Base-by-base conservation (phyloP, 805 yeast species). In the Myxozyma geophila region DNA sequence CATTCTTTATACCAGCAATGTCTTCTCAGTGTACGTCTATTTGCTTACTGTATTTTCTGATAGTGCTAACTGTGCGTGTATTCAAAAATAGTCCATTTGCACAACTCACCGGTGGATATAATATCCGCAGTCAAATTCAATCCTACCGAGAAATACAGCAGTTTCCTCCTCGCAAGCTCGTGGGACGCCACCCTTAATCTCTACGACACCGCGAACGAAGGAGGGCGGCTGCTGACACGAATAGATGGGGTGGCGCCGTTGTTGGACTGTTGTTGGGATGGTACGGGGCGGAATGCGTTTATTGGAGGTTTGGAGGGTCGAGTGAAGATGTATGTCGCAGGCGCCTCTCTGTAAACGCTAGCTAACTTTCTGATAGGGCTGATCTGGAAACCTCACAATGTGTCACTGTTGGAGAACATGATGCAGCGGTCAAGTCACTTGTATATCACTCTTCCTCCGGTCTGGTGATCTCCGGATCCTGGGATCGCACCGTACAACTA, bases 181-280 rank as follows among this genome's bases (percentile, higher is more conserved):
- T 87, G 91, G 90, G 89, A 85, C 67, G 81, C 83, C 2, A 70
- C 77, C 2, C 70, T 85, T 0, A 70, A 78, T 4, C 72, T 84
- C 2, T 85, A 80, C 70, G 80, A 80, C 63, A 72, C 77, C 0
- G 72, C 73, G 28, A 58, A 66, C 2, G 66, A 70, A 10, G 64
- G 66, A 23, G 62, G 62, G 9, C 48, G 59, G 5, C 54, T 66
- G 47, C 58, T 68, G 19, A 55, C 64, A n/a, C 60, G 64, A 13
- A 58, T 63, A 50, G 71, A 62, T 12, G 70, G 78, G n/a, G 67
- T 74, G 28, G 73, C 79, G 28, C 75, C 78, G 2, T 64, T 76
- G 69, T 62, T 75, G 50, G 71, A 71, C 57, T 48, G 74, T 54
- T 64, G 71, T 67, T 68, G 74, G 76, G 70, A 74, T 66, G 44